Base-by-base conservation (phyloP, 352 stramenopile species). In the Phytophthora crassamura region DNA sequence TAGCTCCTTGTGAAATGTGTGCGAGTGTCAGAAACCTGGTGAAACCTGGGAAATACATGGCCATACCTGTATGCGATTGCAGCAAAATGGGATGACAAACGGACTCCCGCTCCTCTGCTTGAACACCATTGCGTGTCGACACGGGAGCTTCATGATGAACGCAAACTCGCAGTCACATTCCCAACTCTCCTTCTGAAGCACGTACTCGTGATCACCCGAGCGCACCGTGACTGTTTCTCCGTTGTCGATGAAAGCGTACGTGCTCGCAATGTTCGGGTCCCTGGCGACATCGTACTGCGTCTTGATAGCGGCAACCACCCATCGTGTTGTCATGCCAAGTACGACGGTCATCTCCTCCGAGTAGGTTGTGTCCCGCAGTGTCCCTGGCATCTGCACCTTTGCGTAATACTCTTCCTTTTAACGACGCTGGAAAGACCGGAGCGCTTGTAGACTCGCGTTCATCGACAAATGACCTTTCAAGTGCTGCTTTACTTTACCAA, bases 131-230 rank as follows among this genome's bases (percentile, higher is more conserved):
- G 32, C 54, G 34, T 63, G 54, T 33, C 54, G n/a, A 51, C 43
- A 54, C 15, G 42, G 43, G 25, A 49, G 42, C 42, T 63, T 47
- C 43, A 63, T 54, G 16, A 42, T 55, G 42, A n/a, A 14, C 2
- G 32, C 28, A 22, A 62, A 62, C 34, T 62, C 42, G 32, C 54
- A 48, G 35, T 63, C 54, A 15, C 54, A 63, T 14, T 14, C 32
- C 43, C 54, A 48, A 5, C 9, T 16, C 15, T 28, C 43, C n/a
- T 53, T 49, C 7, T 63, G 18, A 4, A 63, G 16, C 20, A 54
- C 22, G 30, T 46, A 60, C 32, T 53, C 34, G 9, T 54, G 1
- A 1, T 48, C 32, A 14, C 32, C 42, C 7, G 34, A 7, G 7
- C 28, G 42, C 8, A 63, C 43, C 5, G 34, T 54, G 22, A n/a